A percentile compares a stretch with the other conserved stretches of the same genome.
Conservation (phyloP, 2,329 filamentous ascomycete genomes). For the Hymenoscyphus linearis region DNA sequence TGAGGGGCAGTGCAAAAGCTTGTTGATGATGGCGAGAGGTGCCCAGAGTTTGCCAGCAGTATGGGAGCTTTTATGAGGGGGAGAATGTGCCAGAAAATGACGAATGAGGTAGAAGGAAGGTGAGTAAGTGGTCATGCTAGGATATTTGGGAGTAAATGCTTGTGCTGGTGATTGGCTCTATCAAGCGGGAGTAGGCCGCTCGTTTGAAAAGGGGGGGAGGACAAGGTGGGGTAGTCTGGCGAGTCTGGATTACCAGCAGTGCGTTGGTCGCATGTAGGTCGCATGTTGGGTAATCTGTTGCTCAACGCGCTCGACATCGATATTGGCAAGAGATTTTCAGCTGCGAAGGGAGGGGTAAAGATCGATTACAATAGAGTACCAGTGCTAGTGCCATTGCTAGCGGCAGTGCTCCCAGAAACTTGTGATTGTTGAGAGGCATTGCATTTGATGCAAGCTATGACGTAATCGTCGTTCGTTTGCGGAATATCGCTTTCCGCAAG, state of each 20-base stretch:
- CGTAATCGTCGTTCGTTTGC: not conserved
- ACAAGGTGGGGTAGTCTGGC: not conserved
- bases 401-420: not conserved
- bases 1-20: constrained; percentile 1
- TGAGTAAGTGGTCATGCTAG: not conserved
- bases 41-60: constrained; percentile 3
- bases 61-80: not conserved
- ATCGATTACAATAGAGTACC: not conserved
- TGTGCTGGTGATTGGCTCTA: not conserved
- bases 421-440: not conserved
- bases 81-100: not conserved
- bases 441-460: not conserved
- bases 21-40: not conserved
- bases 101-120: not conserved
- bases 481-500: not conserved
- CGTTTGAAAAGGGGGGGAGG: not conserved
- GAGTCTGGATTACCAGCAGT: not conserved
- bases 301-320: not conserved
- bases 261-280: not conserved
- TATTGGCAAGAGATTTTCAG: not conserved
- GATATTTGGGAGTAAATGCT: not conserved
- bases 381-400: not conserved
- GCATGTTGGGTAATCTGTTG: not conserved
- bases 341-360: not conserved
- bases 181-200: not conserved